These are phyloP conservation scores for Trichoderma oligosporum DNA, from an alignment of 2,329 filamentous ascomycete species.

Conservation along the genomic window DNA sequence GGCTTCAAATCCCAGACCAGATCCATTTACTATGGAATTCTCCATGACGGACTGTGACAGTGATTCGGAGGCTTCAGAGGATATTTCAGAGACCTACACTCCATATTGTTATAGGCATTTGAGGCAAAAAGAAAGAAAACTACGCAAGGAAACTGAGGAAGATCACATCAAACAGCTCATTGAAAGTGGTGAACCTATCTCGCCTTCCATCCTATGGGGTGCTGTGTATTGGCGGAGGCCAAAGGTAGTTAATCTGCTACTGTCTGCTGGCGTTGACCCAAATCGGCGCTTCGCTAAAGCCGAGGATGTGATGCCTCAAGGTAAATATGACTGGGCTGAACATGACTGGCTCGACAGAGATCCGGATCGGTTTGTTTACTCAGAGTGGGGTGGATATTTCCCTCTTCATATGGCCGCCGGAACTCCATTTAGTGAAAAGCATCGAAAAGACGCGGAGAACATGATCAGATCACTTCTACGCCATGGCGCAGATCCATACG, in stretches of 20 bases:
- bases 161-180: neutral
- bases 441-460: neutral
- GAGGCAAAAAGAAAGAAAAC: too few species aligned
- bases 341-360: neutral
- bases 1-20: too few species aligned
- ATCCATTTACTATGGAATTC: too few species aligned
- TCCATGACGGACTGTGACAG: too few species aligned
- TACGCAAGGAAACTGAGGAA: too few species aligned
- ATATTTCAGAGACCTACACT: too few species aligned
- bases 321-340: neutral
- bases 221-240: neutral
- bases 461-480: neutral
- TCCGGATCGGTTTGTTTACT: neutral
- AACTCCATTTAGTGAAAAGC: neutral
- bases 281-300: neutral
- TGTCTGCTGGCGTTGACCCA: constrained; percentile 1
- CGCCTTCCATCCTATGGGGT: neutral
- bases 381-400: neutral
- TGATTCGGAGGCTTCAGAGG: too few species aligned
- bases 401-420: neutral
- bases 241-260: neutral
- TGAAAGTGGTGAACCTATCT: neutral
- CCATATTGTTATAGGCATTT: too few species aligned
- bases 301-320: neutral
- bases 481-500: constrained; percentile 1